These are phyloP conservation scores for Lunularia cruciata DNA, from an alignment of 225 moss, liverwort and hornwort species.

Conservation along the genomic window DNA sequence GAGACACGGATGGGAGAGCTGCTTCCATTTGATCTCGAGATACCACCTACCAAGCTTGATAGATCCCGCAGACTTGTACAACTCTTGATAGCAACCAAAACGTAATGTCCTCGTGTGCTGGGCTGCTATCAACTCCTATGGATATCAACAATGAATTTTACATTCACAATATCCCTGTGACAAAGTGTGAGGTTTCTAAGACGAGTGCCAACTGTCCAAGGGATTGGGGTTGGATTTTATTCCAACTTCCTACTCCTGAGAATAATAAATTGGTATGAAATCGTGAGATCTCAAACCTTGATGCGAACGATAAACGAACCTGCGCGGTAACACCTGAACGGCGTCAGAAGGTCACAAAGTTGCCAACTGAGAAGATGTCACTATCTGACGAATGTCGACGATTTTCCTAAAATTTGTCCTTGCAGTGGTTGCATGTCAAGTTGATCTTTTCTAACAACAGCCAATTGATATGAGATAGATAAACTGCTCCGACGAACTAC, in stretches of 20 bases:
- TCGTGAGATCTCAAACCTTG: slow-evolving; percentile 55
- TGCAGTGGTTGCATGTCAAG: no score
- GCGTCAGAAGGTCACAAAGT: neutral
- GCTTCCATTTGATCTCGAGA: neutral
- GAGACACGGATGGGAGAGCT: neutral
- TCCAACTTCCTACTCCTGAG: slow-evolving; percentile 15
- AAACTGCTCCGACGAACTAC: no score
- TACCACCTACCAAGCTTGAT: neutral
- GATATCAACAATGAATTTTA: slow-evolving; percentile 18
- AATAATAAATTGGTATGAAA: neutral
- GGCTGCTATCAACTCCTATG: slow-evolving; percentile 3
- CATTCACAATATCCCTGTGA: slow-evolving; percentile 13
- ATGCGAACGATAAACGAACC: slow-evolving; percentile 96
- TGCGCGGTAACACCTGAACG: slow-evolving; percentile 30
- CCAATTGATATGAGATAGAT: no score
- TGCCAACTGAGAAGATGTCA: no score
- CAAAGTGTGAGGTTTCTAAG: slow-evolving; percentile 18
- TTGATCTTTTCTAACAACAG: no score
- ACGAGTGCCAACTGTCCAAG: slow-evolving; percentile 16
- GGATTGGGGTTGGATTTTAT: slow-evolving; percentile 5
- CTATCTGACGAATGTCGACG: no score
- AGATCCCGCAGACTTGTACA: neutral
- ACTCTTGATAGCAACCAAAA: neutral
- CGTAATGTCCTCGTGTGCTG: slow-evolving; percentile 4
- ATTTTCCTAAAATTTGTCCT: no score